Conservation (phyloP, 2,329 filamentous ascomycete species). For the Fusarium irregulare region DNA sequence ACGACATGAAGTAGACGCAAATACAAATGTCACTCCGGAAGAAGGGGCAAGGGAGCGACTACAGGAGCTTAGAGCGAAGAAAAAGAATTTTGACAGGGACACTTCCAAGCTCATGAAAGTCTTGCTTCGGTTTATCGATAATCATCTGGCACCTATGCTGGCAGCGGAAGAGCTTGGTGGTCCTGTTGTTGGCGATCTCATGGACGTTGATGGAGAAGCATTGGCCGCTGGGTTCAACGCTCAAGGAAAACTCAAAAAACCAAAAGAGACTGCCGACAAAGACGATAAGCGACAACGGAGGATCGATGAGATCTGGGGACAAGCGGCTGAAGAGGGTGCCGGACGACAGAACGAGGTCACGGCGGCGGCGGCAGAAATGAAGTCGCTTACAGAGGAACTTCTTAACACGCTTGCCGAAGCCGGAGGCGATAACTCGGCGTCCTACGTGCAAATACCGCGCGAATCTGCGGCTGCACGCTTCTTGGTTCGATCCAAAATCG, state of each 20-base stretch:
- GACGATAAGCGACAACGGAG: constrained; percentile 67
- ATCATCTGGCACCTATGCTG: constrained; percentile 77
- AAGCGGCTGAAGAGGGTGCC: constrained; percentile 37
- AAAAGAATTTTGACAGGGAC: constrained; percentile 69
- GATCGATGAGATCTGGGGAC: constrained; percentile 73
- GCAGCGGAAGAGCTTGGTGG: constrained; percentile 87
- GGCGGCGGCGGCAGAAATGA: constrained; percentile 68
- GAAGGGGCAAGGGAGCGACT: constrained; percentile 73
- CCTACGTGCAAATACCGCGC: constrained; percentile 68
- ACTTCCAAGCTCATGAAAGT: constrained; percentile 70
- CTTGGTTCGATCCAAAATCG: constrained; percentile 72
- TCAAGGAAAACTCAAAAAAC: constrained; percentile 66
- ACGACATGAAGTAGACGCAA: constrained; percentile 65
- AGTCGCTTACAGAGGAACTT: constrained; percentile 68
- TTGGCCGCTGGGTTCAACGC: constrained; percentile 70
- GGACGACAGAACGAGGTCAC: constrained; percentile 59
- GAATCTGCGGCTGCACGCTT: constrained; percentile 74
- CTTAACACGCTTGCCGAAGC: constrained; percentile 68
- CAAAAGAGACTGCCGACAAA: constrained; percentile 52
- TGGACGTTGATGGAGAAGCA: constrained; percentile 71
- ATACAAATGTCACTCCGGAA: constrained; percentile 67
- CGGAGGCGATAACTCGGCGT: constrained; percentile 64
- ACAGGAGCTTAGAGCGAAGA: constrained; percentile 68
- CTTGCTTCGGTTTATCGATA: constrained; percentile 77
- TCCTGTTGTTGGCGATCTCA: constrained; percentile 80